phyloP scores from a whole-genome alignment of 2,329 filamentous ascomycete species.

The Talaromyces sp. region DNA sequence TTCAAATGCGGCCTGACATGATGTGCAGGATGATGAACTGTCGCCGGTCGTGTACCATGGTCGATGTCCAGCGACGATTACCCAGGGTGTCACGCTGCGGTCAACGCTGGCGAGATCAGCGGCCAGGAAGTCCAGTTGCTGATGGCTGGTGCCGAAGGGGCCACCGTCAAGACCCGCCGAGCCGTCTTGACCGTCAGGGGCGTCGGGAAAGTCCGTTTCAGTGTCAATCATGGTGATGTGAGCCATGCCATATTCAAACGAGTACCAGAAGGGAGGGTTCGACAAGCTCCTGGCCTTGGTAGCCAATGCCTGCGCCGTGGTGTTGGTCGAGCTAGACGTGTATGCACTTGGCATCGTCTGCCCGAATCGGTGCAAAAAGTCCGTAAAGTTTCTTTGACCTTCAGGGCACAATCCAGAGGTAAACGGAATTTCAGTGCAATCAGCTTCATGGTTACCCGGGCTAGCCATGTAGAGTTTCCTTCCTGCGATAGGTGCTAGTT shows the following conservation, averaged over 20 bases:
- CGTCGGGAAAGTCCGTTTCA: slow-evolving; percentile 52
- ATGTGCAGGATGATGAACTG: slow-evolving; percentile 33
- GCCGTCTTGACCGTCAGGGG: slow-evolving; percentile 43
- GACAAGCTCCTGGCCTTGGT: slow-evolving; percentile 32
- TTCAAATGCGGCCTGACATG: slow-evolving; percentile 53
- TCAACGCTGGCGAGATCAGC: slow-evolving; percentile 55
- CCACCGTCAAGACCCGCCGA: slow-evolving; percentile 43
- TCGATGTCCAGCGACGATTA: slow-evolving; percentile 43
- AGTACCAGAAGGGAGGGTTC: slow-evolving; percentile 45
- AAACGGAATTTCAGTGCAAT: slow-evolving; percentile 33
- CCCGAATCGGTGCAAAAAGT: slow-evolving; percentile 54
- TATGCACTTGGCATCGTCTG: slow-evolving; percentile 50
- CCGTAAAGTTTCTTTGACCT: slow-evolving; percentile 58
- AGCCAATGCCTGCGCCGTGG: slow-evolving; percentile 27
- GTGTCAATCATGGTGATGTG: slow-evolving; percentile 54
- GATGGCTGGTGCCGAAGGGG: slow-evolving; percentile 45
- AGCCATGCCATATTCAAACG: slow-evolving; percentile 55
- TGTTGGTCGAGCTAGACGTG: slow-evolving; percentile 44
- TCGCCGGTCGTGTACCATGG: slow-evolving; percentile 46
- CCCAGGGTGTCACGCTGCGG: slow-evolving; percentile 51
- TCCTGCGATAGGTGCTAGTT: slow-evolving; percentile 50
- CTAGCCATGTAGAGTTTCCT: slow-evolving; percentile 54
- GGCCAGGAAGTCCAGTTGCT: slow-evolving; percentile 52
- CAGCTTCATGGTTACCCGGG: slow-evolving; percentile 57
- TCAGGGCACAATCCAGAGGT: slow-evolving; percentile 18